Base-by-base conservation (phyloP, 371 early-diverging fungal species). In the Mortierella polycephala region DNA sequence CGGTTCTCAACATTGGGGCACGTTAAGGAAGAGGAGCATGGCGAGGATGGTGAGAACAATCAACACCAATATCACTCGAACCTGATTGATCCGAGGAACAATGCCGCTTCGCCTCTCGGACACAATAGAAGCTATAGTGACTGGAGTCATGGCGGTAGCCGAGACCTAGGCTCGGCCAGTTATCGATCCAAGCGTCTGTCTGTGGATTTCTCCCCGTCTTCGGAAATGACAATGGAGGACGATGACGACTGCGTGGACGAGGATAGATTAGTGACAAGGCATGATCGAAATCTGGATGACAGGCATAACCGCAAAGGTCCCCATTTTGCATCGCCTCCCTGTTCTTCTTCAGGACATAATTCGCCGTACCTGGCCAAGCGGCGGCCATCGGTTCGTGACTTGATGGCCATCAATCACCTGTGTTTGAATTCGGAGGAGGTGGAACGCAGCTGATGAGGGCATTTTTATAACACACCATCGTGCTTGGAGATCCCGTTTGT, bases 11-110 rank as follows among this genome's bases (percentile, higher is more conserved):
- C 75, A 1, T 23, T 75, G 54, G 75, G 75, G 13, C 75, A 75
- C 39, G 75, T 75, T 30, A 61, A 69, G 53, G 75, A 75, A 39
- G 75, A 75, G 44, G 75, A 75, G 39, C 75, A 74, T 39, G 70
- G 75, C 1, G 75, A 75, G 13, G 66, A 57, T 12, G 62, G 16
- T 1, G 70, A 75, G 12, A 61, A 65, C 30, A 46, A 41, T 42
- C 57, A 20, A 0, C 60, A 55, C 13, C 67, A 64, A 21, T 52
- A 64, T 16, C 59, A 75, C 46, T 75, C 75, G 57, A 69, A 75
- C 20, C 69, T 69, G 46, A 65, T 64, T 9, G 75, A 75, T 14
- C 11, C 67, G 20, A 65, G 69, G 51, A 47, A 39, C 30, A 45
- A 55, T 42, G 41, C 62, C 7, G 39, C 69, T 7, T 54, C 54